Conservation (phyloP, 371 early-diverging fungal genomes). For the Mortierella sp. region DNA sequence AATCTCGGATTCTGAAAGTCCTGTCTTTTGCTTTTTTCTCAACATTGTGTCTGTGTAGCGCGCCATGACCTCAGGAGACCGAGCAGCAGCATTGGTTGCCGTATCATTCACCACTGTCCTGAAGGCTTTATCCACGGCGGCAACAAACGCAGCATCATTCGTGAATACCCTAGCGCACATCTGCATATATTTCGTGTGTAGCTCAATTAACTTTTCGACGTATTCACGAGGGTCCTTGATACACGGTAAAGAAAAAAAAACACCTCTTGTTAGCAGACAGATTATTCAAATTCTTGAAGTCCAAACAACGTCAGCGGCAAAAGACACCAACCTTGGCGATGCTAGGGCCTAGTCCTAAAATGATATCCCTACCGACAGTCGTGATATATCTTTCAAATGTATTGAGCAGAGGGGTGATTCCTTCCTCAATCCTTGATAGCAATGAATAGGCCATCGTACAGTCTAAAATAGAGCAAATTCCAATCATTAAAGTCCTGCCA, state of each 20-base stretch:
- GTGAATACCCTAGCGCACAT: constrained; percentile 75
- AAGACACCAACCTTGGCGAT: constrained; percentile 65
- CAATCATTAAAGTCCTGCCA: neutral
- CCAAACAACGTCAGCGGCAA: neutral
- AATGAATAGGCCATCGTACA: constrained; percentile 80
- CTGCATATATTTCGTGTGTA: constrained; percentile 75
- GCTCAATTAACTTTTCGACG: constrained; percentile 72
- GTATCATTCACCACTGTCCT: constrained; percentile 81
- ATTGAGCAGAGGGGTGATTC: constrained; percentile 71
- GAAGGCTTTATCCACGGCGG: constrained; percentile 90
- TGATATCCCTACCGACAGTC: constrained; percentile 68
- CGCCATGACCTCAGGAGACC: constrained; percentile 84
- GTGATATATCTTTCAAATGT: constrained; percentile 77
- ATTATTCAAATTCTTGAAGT: neutral
- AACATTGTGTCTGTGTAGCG: constrained; percentile 86
- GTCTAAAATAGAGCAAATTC: constrained; percentile 60
- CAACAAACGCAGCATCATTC: constrained; percentile 79
- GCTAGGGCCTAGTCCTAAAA: constrained; percentile 65
- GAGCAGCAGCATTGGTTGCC: constrained; percentile 61
- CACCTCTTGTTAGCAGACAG: neutral
- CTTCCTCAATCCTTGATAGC: constrained; percentile 73
- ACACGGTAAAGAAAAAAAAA: neutral
- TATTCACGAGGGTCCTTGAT: constrained; percentile 77
- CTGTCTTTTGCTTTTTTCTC: constrained; percentile 65
- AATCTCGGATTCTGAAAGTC: constrained; percentile 57